Evolutionary conservation across 371 early-diverging fungal species (phyloP).

Genomic region (Cokeromyces recurvatus): DNA sequence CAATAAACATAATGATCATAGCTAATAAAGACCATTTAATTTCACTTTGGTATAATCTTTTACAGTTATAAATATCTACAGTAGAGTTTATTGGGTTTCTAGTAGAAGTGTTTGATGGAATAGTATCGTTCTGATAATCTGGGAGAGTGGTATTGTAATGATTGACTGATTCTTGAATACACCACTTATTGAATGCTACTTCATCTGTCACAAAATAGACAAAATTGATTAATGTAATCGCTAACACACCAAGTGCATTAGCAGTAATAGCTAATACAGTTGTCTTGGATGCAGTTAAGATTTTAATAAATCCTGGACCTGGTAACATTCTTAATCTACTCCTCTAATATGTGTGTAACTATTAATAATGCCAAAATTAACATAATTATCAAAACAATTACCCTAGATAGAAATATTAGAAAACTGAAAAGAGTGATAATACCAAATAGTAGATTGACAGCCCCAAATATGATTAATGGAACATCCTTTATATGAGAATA

Average conservation of each 20-base stretch:
- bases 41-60: conserved; percentile 36
- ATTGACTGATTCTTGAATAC: conserved; percentile 10
- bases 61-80: conserved; percentile 45
- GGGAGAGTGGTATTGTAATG: too few species aligned
- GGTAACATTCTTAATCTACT: background rate
- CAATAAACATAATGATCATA: conserved; percentile 26
- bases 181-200: conserved; percentile 9
- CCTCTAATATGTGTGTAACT: conserved; percentile 6
- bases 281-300: background rate
- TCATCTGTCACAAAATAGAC: conserved; percentile 15
- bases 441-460: conserved; percentile 28
- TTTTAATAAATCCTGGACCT: too few species aligned
- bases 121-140: too few species aligned
- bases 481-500: conserved; percentile 22
- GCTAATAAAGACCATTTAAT: conserved; percentile 39
- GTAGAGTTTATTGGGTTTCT: too few species aligned
- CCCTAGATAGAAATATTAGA: conserved; percentile 16
- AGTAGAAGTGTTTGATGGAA: too few species aligned
- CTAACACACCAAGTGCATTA: conserved; percentile 15
- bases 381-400: conserved; percentile 11
- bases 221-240: conserved; percentile 17
- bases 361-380: too few species aligned
- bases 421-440: conserved; percentile 17
- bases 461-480: conserved; percentile 21
- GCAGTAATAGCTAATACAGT: conserved; percentile 12